Conservation (phyloP, 768 basidiomycete species). For the Kwoniella dendrophila region DNA sequence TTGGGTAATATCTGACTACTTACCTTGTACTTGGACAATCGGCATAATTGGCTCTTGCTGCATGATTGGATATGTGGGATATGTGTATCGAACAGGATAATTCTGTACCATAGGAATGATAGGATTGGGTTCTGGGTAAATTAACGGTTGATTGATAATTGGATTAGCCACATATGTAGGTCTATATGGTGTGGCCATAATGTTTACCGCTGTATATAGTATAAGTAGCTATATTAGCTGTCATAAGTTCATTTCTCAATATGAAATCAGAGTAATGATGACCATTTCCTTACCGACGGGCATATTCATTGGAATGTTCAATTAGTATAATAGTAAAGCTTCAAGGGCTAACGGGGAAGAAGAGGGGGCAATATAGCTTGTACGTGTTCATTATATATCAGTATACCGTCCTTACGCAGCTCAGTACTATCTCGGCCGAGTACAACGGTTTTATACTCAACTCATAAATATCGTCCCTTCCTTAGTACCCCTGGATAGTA, state of each 20-base stretch:
- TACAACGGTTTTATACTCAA: too few relatives aligned
- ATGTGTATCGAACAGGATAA: conserved; percentile 1
- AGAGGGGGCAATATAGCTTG: too few relatives aligned
- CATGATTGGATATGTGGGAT: neutral
- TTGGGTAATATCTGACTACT: neutral
- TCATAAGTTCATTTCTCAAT: neutral
- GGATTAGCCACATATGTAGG: neutral
- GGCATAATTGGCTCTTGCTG: conserved; percentile 3
- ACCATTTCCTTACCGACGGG: neutral
- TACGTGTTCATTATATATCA: too few relatives aligned
- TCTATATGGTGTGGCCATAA: neutral
- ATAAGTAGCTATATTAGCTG: too few relatives aligned
- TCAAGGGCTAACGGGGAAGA: too few relatives aligned
- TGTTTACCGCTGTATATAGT: conserved; percentile 4
- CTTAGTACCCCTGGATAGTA: too few relatives aligned
- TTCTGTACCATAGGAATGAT: neutral
- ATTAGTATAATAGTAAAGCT: too few relatives aligned
- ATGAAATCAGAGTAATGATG: neutral
- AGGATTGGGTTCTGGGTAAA: neutral
- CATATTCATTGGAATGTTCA: neutral
- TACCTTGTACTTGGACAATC: conserved; percentile 5
- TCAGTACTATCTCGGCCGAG: too few relatives aligned
- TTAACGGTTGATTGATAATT: neutral
- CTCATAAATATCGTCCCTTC: too few relatives aligned
- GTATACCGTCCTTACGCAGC: too few relatives aligned